Conservation (phyloP, 148 eudicot genomes). For the Limonium bicolor region DNA sequence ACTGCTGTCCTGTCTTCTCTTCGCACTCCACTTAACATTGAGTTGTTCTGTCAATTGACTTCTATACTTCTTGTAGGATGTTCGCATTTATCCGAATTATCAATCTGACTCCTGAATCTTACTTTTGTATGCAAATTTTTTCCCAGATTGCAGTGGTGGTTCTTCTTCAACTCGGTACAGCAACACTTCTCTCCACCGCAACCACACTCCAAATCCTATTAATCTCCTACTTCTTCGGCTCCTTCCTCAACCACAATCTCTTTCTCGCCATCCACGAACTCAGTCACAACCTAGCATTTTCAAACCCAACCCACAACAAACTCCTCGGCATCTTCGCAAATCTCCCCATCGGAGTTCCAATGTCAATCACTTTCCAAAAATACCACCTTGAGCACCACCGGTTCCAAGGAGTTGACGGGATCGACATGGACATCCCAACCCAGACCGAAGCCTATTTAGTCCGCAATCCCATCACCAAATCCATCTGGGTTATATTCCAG, state of each 20-base stretch:
- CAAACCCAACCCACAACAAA: slow-evolving; percentile 68
- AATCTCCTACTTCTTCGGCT: slow-evolving; percentile 69
- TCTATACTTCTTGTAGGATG: too few species aligned
- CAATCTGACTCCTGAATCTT: too few species aligned
- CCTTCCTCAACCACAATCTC: slow-evolving; percentile 93
- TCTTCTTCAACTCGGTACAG: slow-evolving; percentile 64
- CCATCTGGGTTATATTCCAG: slow-evolving; percentile 69
- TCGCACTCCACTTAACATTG: too few species aligned
- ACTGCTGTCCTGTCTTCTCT: too few species aligned
- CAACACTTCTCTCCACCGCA: slow-evolving; percentile 50
- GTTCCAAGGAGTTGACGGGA: slow-evolving; percentile 80
- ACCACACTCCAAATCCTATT: slow-evolving; percentile 38
- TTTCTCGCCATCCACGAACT: slow-evolving; percentile 95
- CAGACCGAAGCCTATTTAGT: slow-evolving; percentile 54
- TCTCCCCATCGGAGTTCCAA: slow-evolving; percentile 89
- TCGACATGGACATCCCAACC: slow-evolving; percentile 93
- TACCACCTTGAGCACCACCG: slow-evolving; percentile 94
- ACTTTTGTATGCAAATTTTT: too few species aligned
- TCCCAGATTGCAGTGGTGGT: slow-evolving; percentile 75
- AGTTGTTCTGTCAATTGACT: too few species aligned
- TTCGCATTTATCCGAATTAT: too few species aligned
- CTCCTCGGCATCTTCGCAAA: slow-evolving; percentile 93
- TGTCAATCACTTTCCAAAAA: slow-evolving; percentile 96
- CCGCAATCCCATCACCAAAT: slow-evolving; percentile 45
- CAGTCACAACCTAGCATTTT: slow-evolving; percentile 92